A percentile compares a stretch with the other conserved stretches of the same genome.
phyloP scores from a whole-genome alignment of 805 yeast genomes.

The Candida sithepensis region DNA sequence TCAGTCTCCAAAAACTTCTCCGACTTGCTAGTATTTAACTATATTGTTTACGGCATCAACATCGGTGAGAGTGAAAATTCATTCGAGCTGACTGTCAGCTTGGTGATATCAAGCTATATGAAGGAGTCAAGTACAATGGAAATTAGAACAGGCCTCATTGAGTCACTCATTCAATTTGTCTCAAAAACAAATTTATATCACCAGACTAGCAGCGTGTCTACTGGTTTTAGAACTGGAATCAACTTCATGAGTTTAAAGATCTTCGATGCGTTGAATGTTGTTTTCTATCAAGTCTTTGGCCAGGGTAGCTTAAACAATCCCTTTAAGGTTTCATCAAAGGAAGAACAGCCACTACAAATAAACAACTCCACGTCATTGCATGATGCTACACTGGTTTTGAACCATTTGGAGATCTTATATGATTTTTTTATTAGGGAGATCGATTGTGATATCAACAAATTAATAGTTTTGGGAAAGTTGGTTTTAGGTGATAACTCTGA shows the following conservation, averaged over 20 bases:
- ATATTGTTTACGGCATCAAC: slow-evolving; percentile 28
- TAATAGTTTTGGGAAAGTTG: slow-evolving; percentile 28
- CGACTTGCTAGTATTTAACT: slow-evolving; percentile 31
- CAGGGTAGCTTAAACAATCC: slow-evolving; percentile 10
- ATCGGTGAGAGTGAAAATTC: slow-evolving; percentile 22
- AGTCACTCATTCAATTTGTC: slow-evolving; percentile 28
- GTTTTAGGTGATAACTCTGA: slow-evolving; percentile 17
- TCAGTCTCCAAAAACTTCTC: slow-evolving; percentile 29
- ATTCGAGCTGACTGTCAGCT: slow-evolving; percentile 22
- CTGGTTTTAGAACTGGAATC: slow-evolving; percentile 19
- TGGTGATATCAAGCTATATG: slow-evolving; percentile 21
- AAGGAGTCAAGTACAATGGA: slow-evolving; percentile 12
- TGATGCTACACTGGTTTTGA: slow-evolving; percentile 20
- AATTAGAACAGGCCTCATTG: slow-evolving; percentile 26
- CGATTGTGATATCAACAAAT: slow-evolving; percentile 32
- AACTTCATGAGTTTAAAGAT: slow-evolving; percentile 30
- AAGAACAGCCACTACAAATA: slow-evolving; percentile 11
- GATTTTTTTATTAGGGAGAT: slow-evolving; percentile 27
- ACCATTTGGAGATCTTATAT: slow-evolving; percentile 29
- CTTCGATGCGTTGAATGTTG: slow-evolving; percentile 24
- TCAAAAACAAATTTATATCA: slow-evolving; percentile 30
- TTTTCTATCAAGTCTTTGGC: slow-evolving; percentile 24
- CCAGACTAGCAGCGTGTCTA: slow-evolving; percentile 25
- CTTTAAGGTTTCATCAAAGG: slow-evolving; percentile 15
- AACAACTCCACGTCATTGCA: slow-evolving; percentile 10